Evolutionary conservation across 805 yeast species (phyloP).

Genomic region (Pichia deserticola): DNA sequence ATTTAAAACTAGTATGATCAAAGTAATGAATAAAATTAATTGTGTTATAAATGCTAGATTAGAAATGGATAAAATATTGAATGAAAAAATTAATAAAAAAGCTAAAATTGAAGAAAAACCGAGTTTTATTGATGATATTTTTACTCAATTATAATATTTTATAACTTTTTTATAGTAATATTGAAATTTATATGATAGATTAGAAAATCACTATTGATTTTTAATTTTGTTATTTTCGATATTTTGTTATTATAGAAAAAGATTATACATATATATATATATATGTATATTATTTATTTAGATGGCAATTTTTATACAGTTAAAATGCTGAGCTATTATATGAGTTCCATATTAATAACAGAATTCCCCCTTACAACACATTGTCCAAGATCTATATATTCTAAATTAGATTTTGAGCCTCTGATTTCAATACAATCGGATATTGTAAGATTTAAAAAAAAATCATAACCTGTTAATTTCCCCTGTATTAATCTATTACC

Average conservation of each 20-base stretch:
- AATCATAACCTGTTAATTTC: conserved; percentile 76
- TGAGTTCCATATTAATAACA: conserved; percentile 42
- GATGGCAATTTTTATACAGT: background rate
- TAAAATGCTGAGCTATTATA: background rate
- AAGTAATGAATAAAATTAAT: conserved; percentile 8
- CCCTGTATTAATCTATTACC: conserved; percentile 79
- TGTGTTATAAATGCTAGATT: conserved; percentile 9
- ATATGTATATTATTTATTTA: background rate
- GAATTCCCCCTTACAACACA: conserved; percentile 48
- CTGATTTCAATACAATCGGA: conserved; percentile 16
- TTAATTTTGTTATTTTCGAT: too few relatives aligned
- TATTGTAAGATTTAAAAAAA: conserved; percentile 32
- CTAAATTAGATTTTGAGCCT: conserved; percentile 4
- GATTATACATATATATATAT: background rate
- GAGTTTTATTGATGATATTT: conserved; percentile 10
- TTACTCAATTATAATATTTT: background rate
- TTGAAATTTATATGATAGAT: too few relatives aligned
- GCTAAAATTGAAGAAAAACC: background rate
- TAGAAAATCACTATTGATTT: too few relatives aligned
- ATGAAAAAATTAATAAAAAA: background rate
- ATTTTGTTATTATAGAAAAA: background rate
- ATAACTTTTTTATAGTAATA: too few relatives aligned
- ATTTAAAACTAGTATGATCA: conserved; percentile 11
- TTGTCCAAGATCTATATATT: conserved; percentile 22
- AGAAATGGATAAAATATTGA: conserved; percentile 2